phyloP scores from a whole-genome alignment of 768 basidiomycete genomes.

The Lepiota venenata region DNA sequence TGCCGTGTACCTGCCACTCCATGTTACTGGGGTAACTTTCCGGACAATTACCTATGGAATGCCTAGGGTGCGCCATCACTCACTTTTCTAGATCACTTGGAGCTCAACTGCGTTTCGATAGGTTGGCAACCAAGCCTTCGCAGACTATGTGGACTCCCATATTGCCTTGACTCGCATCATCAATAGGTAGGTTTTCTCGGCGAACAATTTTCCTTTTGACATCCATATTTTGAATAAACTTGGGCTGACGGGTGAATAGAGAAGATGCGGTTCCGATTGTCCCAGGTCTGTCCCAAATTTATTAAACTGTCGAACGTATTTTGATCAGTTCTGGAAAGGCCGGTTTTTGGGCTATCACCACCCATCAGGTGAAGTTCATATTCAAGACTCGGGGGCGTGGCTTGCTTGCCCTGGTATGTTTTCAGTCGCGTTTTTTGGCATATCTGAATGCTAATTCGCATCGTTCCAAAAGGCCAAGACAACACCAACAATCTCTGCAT shows the following conservation, averaged over 20 bases:
- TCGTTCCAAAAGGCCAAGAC: slow-evolving; percentile 48
- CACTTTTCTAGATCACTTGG: slow-evolving; percentile 3
- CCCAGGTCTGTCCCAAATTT: slow-evolving; percentile 25
- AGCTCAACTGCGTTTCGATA: slow-evolving; percentile 6
- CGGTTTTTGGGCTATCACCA: slow-evolving; percentile 41
- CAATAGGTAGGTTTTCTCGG: slow-evolving; percentile 36
- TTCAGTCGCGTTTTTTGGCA: too few relatives aligned
- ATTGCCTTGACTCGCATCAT: slow-evolving; percentile 54
- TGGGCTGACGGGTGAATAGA: slow-evolving; percentile 17
- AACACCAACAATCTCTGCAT: slow-evolving; percentile 49
- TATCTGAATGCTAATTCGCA: too few relatives aligned
- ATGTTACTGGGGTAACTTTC: slow-evolving; percentile 38
- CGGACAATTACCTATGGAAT: slow-evolving; percentile 37
- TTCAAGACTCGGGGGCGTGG: slow-evolving; percentile 48
- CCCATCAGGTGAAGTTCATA: slow-evolving; percentile 48
- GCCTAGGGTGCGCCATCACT: slow-evolving; percentile 35
- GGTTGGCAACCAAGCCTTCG: slow-evolving; percentile 62
- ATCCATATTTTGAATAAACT: too few relatives aligned
- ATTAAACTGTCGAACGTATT: not conserved
- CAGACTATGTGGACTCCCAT: slow-evolving; percentile 54
- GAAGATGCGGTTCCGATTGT: slow-evolving; percentile 39
- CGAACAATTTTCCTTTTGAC: too few relatives aligned
- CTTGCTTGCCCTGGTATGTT: slow-evolving; percentile 46
- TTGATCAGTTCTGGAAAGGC: slow-evolving; percentile 15
- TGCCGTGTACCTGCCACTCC: slow-evolving; percentile 48